Evolutionary conservation across 805 yeast genomes (phyloP), one percentile per base, ranked within the genome.

Genomic region (Cyberlindnera mississippiensis): DNA sequence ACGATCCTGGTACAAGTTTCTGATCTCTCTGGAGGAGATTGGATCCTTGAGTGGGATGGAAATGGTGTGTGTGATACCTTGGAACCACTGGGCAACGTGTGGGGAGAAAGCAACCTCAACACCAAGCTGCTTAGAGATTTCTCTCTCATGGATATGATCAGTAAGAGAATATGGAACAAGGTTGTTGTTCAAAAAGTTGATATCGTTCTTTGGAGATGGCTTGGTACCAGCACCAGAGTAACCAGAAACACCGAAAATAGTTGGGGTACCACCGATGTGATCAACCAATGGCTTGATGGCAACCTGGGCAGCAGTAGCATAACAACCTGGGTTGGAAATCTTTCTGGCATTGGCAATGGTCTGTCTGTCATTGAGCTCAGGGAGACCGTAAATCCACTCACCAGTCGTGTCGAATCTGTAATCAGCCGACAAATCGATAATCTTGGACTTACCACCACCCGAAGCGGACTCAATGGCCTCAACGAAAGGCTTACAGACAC

Each of bases 191-290:
- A 93, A 73, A 59, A 80, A 72, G 44, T 79, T 72, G 37, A 84
- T 69, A 62, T 93, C 97, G 61, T 93, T 93, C 70, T 90, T 89
- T 48, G 96, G 96, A 12, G 96, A 86, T 44, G 99, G 99, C 68
- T 95, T 93, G 29, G 99, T 90, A 51, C 99, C 99, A 10, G 99
- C 99, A 45, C 99, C 99, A 11, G 99, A 93, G 64, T 91, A 93
- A 37, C 99, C 99, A 37, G 96, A 87, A 27, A 93, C 93, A 60
- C 99, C 99, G 61, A 93, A 93, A 11, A 91, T 73, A 4, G 88
- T 71, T 38, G 99, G 98, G 22, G 74, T 70, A 28, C 93, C 93
- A 12, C 69, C 66, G 31, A 80, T 71, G 57, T 76, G 76, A 37
- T 80, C 78, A n/a, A 75, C 66, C 55, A 93, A 70, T 28, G 99